A percentile compares a stretch with the other conserved stretches of the same genome.
These are phyloP conservation scores for Fraxinus sp. DNA, from an alignment of 305 asterid genomes.

Conservation along the genomic window DNA sequence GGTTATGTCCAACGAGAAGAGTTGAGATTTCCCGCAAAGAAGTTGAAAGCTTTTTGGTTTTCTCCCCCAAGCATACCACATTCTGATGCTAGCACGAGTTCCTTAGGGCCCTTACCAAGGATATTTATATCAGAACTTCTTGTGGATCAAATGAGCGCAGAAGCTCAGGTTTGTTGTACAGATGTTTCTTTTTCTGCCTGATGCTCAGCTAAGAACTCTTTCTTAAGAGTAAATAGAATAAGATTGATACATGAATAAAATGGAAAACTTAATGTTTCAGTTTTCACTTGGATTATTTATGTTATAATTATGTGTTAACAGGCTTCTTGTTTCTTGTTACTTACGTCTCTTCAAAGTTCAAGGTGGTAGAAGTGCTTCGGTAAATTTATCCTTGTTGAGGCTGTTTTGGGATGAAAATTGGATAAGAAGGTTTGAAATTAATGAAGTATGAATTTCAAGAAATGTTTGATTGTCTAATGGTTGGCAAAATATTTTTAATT, in stretches of 20 bases:
- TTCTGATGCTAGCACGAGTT: constrained; percentile 45
- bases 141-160: constrained; percentile 76
- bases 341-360: not conserved
- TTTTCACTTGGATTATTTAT: not conserved
- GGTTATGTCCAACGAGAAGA: constrained; percentile 84
- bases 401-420: not conserved
- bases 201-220: not conserved
- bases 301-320: not conserved
- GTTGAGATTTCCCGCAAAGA: constrained; percentile 86
- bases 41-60: constrained; percentile 87
- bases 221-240: not conserved
- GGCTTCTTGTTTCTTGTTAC: not conserved
- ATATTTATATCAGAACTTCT: constrained; percentile 90
- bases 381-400: not conserved
- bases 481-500: not conserved
- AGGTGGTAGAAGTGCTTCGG: not conserved
- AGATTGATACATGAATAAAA: not conserved
- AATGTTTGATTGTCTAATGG: not conserved
- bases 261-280: not conserved
- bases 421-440: not conserved
- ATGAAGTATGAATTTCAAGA: not conserved
- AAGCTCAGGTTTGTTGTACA: constrained; percentile 63
- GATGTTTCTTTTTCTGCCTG: constrained; percentile 3
- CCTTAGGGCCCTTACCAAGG: constrained; percentile 83
- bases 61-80: constrained; percentile 56